A percentile compares a stretch with the other conserved stretches of the same genome.
These are phyloP conservation scores for Pythium oligandrum DNA, from an alignment of 352 stramenopile species.

Conservation along the genomic window DNA sequence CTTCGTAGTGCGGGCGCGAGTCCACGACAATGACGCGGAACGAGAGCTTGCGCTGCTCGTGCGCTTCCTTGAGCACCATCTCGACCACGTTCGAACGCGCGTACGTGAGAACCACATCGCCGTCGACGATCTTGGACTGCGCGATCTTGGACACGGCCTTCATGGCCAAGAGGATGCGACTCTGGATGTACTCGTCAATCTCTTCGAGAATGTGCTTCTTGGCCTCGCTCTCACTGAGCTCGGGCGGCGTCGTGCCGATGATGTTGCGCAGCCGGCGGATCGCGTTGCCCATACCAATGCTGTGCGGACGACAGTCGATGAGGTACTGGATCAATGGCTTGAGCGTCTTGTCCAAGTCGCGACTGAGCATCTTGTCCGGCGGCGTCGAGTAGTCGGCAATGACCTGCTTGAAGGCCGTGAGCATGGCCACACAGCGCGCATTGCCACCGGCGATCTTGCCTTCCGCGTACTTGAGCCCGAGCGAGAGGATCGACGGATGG, in stretches of 20 bases:
- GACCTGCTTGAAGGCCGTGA: conserved; percentile 88
- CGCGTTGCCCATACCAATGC: conserved; percentile 94
- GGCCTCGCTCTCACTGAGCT: conserved; percentile 83
- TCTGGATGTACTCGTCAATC: conserved; percentile 93
- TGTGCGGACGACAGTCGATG: conserved; percentile 92
- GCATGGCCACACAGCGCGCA: conserved; percentile 90
- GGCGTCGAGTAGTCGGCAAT: conserved; percentile 89
- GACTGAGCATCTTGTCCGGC: conserved; percentile 68
- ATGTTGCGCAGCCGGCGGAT: conserved; percentile 89
- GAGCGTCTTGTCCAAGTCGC: conserved; percentile 86
- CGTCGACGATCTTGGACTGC: conserved; percentile 82
- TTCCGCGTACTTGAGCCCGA: conserved; percentile 91
- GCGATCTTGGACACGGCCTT: conserved; percentile 87
- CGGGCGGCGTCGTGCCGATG: conserved; percentile 83
- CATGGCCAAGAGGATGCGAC: conserved; percentile 90
- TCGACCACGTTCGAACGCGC: conserved; percentile 91
- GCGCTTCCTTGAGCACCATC: conserved; percentile 63
- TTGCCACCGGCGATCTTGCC: conserved; percentile 90
- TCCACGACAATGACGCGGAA: conserved; percentile 95
- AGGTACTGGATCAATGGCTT: conserved; percentile 94
- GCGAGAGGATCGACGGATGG: conserved; percentile 86
- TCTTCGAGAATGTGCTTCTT: conserved; percentile 84
- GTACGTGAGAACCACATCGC: conserved; percentile 96
- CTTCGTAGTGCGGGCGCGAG: conserved; percentile 84
- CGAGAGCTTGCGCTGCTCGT: conserved; percentile 25